Conservation (phyloP, 2,329 filamentous ascomycete genomes). For the Juglanconis oblonga region DNA sequence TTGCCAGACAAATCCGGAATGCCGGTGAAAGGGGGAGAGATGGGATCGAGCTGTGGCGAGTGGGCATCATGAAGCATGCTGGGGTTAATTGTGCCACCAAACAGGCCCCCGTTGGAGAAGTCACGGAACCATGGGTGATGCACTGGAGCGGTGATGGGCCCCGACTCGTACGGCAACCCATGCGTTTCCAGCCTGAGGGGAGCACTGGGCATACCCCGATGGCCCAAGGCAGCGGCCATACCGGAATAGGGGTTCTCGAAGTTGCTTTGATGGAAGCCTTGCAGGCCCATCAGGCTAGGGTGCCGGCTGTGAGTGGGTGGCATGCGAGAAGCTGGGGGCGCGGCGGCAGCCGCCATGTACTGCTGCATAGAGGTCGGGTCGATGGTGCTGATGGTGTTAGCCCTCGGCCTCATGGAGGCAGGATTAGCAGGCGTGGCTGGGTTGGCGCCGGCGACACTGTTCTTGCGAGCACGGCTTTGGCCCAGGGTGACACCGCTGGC, state of each 20-base stretch:
- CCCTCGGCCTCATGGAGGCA: slow-evolving; percentile 75
- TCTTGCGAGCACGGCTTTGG: slow-evolving; percentile 80
- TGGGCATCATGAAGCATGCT: slow-evolving; percentile 78
- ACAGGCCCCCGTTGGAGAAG: slow-evolving; percentile 66
- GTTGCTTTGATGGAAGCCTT: slow-evolving; percentile 47
- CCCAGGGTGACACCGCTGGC: slow-evolving; percentile 64
- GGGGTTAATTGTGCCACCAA: slow-evolving; percentile 68
- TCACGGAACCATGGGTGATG: slow-evolving; percentile 63
- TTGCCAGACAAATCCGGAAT: slow-evolving; percentile 55
- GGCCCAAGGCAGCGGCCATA: slow-evolving; percentile 67
- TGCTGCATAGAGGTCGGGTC: slow-evolving; percentile 69
- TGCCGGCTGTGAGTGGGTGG: slow-evolving; percentile 65
- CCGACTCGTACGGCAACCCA: slow-evolving; percentile 62
- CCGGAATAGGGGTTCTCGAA: slow-evolving; percentile 60
- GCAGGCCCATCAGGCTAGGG: slow-evolving; percentile 67
- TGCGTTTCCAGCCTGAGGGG: slow-evolving; percentile 83
- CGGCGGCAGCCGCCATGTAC: slow-evolving; percentile 55
- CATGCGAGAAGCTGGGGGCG: slow-evolving; percentile 49
- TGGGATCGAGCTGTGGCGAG: slow-evolving; percentile 65
- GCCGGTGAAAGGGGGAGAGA: slow-evolving; percentile 53
- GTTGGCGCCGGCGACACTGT: slow-evolving; percentile 69
- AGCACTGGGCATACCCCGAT: slow-evolving; percentile 64
- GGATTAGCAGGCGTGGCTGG: slow-evolving; percentile 40
- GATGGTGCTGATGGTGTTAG: slow-evolving; percentile 95
- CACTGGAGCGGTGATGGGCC: slow-evolving; percentile 72